Evolutionary conservation across 1,284 basidiomycete species (phyloP).

Genomic region (Flammula alnicola): DNA sequence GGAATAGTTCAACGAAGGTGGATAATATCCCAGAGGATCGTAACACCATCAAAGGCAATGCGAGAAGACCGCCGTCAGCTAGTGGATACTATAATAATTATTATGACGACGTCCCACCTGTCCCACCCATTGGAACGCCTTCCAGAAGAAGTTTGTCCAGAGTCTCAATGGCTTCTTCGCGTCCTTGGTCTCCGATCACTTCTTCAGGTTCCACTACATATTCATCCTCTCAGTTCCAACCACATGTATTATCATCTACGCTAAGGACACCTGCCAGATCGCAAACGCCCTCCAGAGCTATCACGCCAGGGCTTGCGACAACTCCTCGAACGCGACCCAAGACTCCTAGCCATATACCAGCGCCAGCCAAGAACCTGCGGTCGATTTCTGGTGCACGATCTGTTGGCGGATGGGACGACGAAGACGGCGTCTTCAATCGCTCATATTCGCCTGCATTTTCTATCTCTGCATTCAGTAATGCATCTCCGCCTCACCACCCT

Average conservation of each 20-base stretch:
- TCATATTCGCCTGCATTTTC: conserved; percentile 68
- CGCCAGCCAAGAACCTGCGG: conserved; percentile 52
- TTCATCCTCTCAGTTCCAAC: conserved; percentile 51
- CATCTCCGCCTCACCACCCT: conserved; percentile 47
- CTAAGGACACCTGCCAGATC: conserved; percentile 35
- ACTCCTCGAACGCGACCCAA: conserved; percentile 69
- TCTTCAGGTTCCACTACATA: conserved; percentile 73
- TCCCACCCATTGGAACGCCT: conserved; percentile 48
- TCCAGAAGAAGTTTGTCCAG: conserved; percentile 70
- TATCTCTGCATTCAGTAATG: conserved; percentile 40
- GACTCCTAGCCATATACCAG: conserved; percentile 78
- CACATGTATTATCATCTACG: conserved; percentile 43
- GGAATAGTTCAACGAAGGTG: conserved; percentile 82
- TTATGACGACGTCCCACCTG: conserved; percentile 48
- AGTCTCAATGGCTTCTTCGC: conserved; percentile 74
- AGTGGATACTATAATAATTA: conserved; percentile 41
- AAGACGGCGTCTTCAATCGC: conserved; percentile 48
- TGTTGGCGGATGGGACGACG: conserved; percentile 52
- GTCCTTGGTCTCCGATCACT: conserved; percentile 79
- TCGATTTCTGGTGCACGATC: conserved; percentile 54
- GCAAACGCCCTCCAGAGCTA: conserved; percentile 46
- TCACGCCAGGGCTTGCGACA: conserved; percentile 43
- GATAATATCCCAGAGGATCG: conserved; percentile 49
- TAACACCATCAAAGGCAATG: conserved; percentile 49
- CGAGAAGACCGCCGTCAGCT: conserved; percentile 54